Conservation (phyloP, 2,329 filamentous ascomycete genomes). For the Lachnellula arida region DNA sequence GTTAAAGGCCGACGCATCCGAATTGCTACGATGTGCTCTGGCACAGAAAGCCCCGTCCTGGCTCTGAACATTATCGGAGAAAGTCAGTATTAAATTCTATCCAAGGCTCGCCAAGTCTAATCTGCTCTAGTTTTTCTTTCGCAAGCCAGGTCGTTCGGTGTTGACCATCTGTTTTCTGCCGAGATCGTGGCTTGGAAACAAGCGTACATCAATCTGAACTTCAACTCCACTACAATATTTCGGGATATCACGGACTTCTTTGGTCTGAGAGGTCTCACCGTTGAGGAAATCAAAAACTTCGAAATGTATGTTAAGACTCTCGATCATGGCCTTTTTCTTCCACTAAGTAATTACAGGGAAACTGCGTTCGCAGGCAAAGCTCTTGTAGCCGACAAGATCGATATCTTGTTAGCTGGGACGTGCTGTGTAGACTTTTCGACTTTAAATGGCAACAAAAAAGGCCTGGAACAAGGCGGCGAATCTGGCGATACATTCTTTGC, state of each 20-base stretch:
- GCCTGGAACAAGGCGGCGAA: slow-evolving; percentile 52
- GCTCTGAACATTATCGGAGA: slow-evolving; percentile 54
- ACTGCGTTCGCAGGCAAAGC: slow-evolving; percentile 62
- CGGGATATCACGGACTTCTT: slow-evolving; percentile 53
- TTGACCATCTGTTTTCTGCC: slow-evolving; percentile 55
- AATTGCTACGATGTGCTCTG: slow-evolving; percentile 72
- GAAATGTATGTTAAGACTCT: slow-evolving; percentile 40
- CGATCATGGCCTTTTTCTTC: background rate
- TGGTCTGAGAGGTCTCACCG: slow-evolving; percentile 31
- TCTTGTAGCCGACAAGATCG: slow-evolving; percentile 51
- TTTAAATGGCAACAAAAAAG: slow-evolving; percentile 55
- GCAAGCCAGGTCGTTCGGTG: slow-evolving; percentile 5
- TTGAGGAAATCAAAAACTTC: background rate
- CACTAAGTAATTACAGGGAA: slow-evolving; percentile 38
- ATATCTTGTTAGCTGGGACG: slow-evolving; percentile 67
- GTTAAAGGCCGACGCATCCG: slow-evolving; percentile 39
- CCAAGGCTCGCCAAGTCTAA: background rate
- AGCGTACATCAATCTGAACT: slow-evolving; percentile 59
- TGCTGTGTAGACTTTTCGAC: slow-evolving; percentile 71
- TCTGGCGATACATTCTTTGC: slow-evolving; percentile 61
- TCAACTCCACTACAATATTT: slow-evolving; percentile 48
- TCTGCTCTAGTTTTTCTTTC: background rate
- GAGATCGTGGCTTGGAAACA: slow-evolving; percentile 63
- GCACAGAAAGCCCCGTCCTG: slow-evolving; percentile 70
- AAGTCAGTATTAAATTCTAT: slow-evolving; percentile 30